Conservation (phyloP, 148 eudicot genomes). For the Salicornia ramosissima region DNA sequence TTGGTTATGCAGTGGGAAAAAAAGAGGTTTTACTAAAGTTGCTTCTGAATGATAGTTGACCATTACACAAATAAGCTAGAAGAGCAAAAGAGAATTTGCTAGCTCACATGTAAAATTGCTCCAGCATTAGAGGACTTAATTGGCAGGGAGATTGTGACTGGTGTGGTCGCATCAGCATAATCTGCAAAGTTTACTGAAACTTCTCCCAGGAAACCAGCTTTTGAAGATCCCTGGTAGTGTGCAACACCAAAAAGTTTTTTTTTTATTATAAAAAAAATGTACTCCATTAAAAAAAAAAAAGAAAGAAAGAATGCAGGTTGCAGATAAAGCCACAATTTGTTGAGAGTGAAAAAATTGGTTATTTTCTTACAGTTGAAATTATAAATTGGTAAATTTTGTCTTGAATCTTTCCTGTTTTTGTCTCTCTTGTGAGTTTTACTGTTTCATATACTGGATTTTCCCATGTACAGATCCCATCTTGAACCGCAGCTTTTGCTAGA, state of each 20-base stretch:
- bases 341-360: not conserved
- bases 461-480: conserved; percentile 84
- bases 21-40: not conserved
- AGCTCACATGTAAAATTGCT: conserved; percentile 70
- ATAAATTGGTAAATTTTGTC: conserved; percentile 69
- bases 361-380: conserved; percentile 66
- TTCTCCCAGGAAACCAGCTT: conserved; percentile 75
- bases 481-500: conserved; percentile 58
- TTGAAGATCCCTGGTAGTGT: conserved; percentile 72
- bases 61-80: not conserved
- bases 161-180: conserved; percentile 52
- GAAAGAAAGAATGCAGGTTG: conserved; percentile 3
- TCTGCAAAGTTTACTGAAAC: conserved; percentile 66
- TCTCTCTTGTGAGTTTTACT: conserved; percentile 60
- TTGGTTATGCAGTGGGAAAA: not conserved
- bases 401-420: conserved; percentile 58
- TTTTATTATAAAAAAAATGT: too few relatives aligned
- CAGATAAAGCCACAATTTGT: not conserved
- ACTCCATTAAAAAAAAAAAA: too few relatives aligned
- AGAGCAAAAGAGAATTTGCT: conserved; percentile 13
- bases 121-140: conserved; percentile 49
- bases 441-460: conserved; percentile 82
- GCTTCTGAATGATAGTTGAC: not conserved
- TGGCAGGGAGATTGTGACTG: conserved; percentile 59
- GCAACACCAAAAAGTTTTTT: not conserved